Conservation (phyloP, 371 early-diverging fungal species). For the Mortierella sp. region DNA sequence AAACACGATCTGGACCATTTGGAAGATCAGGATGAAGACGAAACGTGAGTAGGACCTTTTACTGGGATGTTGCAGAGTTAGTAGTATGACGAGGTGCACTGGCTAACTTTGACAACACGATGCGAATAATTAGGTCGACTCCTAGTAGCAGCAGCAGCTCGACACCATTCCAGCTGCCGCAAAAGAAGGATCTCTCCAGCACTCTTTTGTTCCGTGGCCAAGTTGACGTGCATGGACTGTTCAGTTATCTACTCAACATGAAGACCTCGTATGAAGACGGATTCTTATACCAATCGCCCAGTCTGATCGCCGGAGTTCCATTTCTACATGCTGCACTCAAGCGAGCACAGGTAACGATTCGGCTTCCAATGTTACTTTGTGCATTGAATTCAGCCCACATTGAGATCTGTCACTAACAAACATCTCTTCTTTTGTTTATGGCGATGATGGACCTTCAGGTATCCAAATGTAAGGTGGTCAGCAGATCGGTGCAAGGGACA, state of each 20-base stretch:
- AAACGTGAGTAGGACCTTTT: constrained; percentile 6
- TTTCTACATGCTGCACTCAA: constrained; percentile 51
- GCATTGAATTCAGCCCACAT: background rate
- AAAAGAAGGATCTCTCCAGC: constrained; percentile 28
- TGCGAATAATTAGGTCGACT: background rate
- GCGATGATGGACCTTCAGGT: constrained; percentile 8
- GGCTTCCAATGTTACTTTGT: background rate
- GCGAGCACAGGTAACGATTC: constrained; percentile 30
- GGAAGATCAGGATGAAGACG: constrained; percentile 24
- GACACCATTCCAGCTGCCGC: background rate
- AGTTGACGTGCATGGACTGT: constrained; percentile 44
- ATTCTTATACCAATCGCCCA: constrained; percentile 43
- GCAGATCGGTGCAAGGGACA: constrained; percentile 30
- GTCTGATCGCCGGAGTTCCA: constrained; percentile 34
- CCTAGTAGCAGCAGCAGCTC: background rate
- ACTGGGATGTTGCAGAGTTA: too few relatives aligned
- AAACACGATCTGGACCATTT: constrained; percentile 41
- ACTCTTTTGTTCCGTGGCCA: constrained; percentile 34
- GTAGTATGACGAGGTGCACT: too few relatives aligned
- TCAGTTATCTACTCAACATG: constrained; percentile 36
- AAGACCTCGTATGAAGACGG: constrained; percentile 45
- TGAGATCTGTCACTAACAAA: background rate
- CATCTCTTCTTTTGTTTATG: background rate
- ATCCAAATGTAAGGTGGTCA: constrained; percentile 45
- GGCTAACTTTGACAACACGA: background rate